phyloP scores from a whole-genome alignment of 148 eudicot genomes.

The Talinum fruticosum region DNA sequence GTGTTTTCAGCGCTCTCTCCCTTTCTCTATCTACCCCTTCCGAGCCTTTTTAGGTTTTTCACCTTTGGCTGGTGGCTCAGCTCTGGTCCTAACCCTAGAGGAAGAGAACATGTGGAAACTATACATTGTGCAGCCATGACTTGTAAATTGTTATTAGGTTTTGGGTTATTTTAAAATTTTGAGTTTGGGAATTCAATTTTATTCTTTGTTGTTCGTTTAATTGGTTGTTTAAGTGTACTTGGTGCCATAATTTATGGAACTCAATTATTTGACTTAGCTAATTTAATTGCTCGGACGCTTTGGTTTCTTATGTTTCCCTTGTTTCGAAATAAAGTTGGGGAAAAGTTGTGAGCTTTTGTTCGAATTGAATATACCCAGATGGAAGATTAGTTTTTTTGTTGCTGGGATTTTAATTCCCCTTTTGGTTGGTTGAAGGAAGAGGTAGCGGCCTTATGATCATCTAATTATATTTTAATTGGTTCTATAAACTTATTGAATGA shows the following conservation, averaged over 20 bases:
- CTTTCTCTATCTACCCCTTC: background rate
- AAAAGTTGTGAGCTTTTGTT: slow-evolving; percentile 15
- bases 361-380: slow-evolving; percentile 15
- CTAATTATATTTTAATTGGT: background rate
- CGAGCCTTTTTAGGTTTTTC: background rate
- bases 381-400: background rate
- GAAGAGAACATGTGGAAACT: background rate
- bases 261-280: background rate
- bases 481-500: background rate
- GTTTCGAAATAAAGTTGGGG: background rate
- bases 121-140: slow-evolving; percentile 33
- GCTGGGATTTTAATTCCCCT: background rate
- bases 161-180: background rate
- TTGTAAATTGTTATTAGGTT: slow-evolving; percentile 21
- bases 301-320: background rate
- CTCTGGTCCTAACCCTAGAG: background rate
- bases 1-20: background rate
- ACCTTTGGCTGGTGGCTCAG: background rate
- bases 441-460: background rate
- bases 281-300: background rate
- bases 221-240: background rate
- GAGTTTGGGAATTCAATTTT: background rate
- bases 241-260: background rate
- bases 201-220: background rate
- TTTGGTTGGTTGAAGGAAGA: background rate